Evolutionary conservation across 208 protist species (phyloP).

Genomic region (Trypanosoma brucei): DNA sequence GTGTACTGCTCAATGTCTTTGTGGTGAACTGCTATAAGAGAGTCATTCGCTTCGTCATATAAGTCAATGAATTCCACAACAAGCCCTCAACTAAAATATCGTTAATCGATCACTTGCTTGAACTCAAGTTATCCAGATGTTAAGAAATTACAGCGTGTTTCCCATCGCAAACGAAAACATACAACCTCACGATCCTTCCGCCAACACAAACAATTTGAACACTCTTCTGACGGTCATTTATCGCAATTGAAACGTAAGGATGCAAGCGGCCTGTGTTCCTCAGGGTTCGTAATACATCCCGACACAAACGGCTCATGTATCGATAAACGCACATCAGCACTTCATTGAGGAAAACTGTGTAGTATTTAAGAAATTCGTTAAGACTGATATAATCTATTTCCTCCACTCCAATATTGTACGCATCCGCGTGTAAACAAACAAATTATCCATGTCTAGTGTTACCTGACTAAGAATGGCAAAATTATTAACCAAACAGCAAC

Average conservation of each 20-base stretch:
- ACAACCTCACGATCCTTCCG: constrained; percentile 76
- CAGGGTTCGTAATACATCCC: constrained; percentile 54
- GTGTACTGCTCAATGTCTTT: constrained; percentile 79
- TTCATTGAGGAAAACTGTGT: constrained; percentile 84
- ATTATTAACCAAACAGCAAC: constrained; percentile 99
- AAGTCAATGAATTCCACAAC: constrained; percentile 99
- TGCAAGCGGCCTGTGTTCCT: constrained; percentile 73
- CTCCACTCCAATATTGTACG: constrained; percentile 77
- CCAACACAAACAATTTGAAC: constrained; percentile 84
- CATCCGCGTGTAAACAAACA: constrained; percentile 57
- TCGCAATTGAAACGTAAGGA: constrained; percentile 82
- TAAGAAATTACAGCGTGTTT: constrained; percentile 44
- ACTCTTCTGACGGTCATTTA: constrained; percentile 66
- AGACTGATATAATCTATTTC: constrained; percentile 74
- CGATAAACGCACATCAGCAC: constrained; percentile 82
- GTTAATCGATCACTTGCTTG: constrained; percentile 64
- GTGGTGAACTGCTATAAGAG: constrained; percentile 93
- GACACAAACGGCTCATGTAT: constrained; percentile 71
- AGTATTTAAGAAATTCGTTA: constrained; percentile 61
- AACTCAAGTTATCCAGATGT: constrained; percentile 61
- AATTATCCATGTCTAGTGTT: constrained; percentile 95
- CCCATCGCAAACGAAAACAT: constrained; percentile 66
- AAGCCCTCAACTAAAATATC: constrained; percentile 91
- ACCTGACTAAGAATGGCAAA: constrained; percentile 98
- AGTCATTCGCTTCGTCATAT: constrained; percentile 97